Base-by-base conservation (phyloP, 2,329 filamentous ascomycete species). In the Penicillium sp. region DNA sequence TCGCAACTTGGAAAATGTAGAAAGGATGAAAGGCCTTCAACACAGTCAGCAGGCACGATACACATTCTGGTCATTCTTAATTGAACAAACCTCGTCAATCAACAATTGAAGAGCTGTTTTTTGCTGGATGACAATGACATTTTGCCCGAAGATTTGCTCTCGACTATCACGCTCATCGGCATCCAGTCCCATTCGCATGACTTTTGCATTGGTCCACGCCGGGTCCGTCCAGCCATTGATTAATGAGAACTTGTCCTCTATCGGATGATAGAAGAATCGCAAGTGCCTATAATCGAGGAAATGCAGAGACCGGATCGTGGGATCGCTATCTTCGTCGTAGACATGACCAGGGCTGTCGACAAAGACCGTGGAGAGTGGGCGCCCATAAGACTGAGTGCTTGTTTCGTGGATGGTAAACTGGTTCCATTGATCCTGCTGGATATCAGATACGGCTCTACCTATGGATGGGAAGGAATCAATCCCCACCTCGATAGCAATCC, bases 1-100 rank as follows among this genome's bases (percentile, higher is more conserved):
- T 96, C 32, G 89, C 90, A 54, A 96, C 82, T 65, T 98, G 92
- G 60, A 98, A 98, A 39, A 98, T 84, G 61, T 98, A 98, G 62
- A 98, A 98, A 0, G 92, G 93, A 59, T 98, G 92, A 55, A 98
- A 88, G 13, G 86, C 88, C 77, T 86, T 46, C n/a, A 12, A 20
- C 8, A 25, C 27, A 29, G 55, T 52, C 23, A 54, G 32, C 51
- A 13, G 26, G 6, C 12, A 5, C 10, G n/a, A 15, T 8, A 17
- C n/a, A 7, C 25, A 25, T 14, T 16, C 32, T 30, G 18, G 13
- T 32, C n/a, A n/a, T n/a, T n/a, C n/a, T n/a, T 16, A 38, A 25
- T 12, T 17, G 39, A 14, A 56, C 65, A 49, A 61, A 86, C 83
- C 70, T 98, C 92, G 52, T 98, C 90, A 13, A 95, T 73, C 10